Evolutionary conservation across 805 yeast genomes (phyloP), one percentile per base, ranked within the genome.

Genomic region (Brettanomyces custersianus): DNA sequence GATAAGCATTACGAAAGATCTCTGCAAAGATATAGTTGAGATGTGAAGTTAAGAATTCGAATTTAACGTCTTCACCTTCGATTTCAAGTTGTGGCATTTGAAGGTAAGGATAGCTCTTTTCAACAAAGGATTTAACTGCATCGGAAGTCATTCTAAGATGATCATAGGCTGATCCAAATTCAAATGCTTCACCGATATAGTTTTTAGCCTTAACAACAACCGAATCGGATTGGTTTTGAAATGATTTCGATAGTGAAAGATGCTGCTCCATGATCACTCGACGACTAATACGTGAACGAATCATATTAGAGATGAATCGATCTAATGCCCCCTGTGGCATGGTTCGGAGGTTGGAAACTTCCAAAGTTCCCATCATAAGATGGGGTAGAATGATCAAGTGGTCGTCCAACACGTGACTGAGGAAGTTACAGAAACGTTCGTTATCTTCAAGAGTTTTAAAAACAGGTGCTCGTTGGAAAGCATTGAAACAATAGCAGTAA

Each of bases 261-360:
- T 92, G 97, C 54, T 90, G 95, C 60, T 90, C 95, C 29, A 86
- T 85, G 43, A 90, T 80, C 32, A 90, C 80, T 47, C 97, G 66
- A 60, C 98, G 68, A 46, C 94, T 80, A 27, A 90, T 84, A 51
- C 98, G 72, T 4, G 94, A 84, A 37, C 95, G 66, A 29, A 90
- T 60, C 68, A 87, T 70, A 4, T 80, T 70, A 10, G 87, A 77
- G 69, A 88, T 74, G 49, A 88, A 74, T 13, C 60, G 63, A 51
- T 90, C 96, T 44, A 90, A 59, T 31, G 77, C 63, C 2, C 64
- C 58, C 39, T 74, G 77, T 3, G 86, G 79, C 49, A 81, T 68
- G 27, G 63, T 60, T 35, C 66, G 57, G 33, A 80, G 52, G 25
- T 80, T 74, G 11, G 82, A 73, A 42, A 79, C 79, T 49, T 90